Evolutionary conservation across 805 yeast genomes (phyloP).

Genomic region (Candida tibetensis): DNA sequence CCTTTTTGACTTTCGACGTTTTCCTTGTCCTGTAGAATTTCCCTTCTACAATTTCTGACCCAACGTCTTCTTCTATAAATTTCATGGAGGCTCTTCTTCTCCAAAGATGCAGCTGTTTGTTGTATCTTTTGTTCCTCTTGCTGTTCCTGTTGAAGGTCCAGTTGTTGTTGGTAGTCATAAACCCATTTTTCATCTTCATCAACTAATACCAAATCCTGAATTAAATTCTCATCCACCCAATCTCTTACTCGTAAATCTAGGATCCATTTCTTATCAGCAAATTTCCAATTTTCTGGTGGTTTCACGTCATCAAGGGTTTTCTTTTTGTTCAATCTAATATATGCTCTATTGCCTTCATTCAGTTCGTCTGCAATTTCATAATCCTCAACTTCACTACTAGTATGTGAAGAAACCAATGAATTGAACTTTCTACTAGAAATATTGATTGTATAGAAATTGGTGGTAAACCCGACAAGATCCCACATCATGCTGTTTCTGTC

Average conservation of each 20-base stretch:
- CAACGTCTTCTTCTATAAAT: constrained; percentile 7
- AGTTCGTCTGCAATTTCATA: not conserved
- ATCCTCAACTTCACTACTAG: not conserved
- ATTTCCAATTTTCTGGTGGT: constrained; percentile 64
- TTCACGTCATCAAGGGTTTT: constrained; percentile 36
- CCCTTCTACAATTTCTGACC: constrained; percentile 5
- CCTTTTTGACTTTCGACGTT: not conserved
- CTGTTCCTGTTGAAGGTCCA: constrained; percentile 23
- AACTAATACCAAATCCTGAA: constrained; percentile 52
- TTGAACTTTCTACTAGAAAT: constrained; percentile 11
- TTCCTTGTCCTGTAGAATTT: constrained; percentile 1
- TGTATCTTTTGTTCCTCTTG: not conserved
- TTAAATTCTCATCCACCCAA: constrained; percentile 59
- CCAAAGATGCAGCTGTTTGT: constrained; percentile 1
- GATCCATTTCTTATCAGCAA: constrained; percentile 52
- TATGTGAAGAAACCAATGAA: not conserved
- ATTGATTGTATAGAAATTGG: constrained; percentile 52
- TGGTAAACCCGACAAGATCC: constrained; percentile 59
- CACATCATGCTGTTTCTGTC: constrained; percentile 52
- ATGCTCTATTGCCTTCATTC: not conserved
- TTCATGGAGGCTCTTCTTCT: not conserved
- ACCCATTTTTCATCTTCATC: constrained; percentile 86
- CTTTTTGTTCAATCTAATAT: constrained; percentile 8
- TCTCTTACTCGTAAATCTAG: constrained; percentile 59
- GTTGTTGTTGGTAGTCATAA: constrained; percentile 47